Evolutionary conservation across 768 basidiomycete species (phyloP).

Genomic region (Piloderma croceum): DNA sequence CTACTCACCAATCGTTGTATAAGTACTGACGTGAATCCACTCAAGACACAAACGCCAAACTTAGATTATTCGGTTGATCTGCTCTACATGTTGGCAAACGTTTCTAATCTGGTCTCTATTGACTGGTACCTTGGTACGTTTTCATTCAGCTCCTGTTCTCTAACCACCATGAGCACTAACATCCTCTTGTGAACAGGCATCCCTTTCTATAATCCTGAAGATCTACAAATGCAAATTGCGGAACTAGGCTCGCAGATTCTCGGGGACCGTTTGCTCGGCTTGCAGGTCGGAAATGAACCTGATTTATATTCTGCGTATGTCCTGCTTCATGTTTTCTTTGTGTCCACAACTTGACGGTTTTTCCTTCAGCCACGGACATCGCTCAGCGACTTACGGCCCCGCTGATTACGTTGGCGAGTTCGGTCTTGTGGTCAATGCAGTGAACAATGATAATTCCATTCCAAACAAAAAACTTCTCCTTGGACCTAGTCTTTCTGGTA

Average conservation of each 20-base stretch:
- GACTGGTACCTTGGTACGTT: constrained; percentile 56
- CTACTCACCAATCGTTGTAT: constrained; percentile 4
- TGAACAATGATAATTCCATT: constrained; percentile 17
- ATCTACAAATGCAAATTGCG: constrained; percentile 28
- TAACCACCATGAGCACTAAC: background rate
- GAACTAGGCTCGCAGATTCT: constrained; percentile 34
- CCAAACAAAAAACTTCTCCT: constrained; percentile 29
- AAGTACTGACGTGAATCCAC: constrained; percentile 30
- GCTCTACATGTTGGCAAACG: constrained; percentile 57
- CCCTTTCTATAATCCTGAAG: constrained; percentile 60
- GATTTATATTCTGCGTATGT: constrained; percentile 38
- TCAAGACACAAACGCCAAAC: constrained; percentile 67
- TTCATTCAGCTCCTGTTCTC: no score
- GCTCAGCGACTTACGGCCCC: constrained; percentile 21
- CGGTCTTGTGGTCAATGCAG: constrained; percentile 16
- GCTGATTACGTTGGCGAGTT: constrained; percentile 25
- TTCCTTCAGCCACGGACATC: constrained; percentile 31
- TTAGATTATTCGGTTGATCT: constrained; percentile 60
- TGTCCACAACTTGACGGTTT: background rate
- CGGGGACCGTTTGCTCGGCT: constrained; percentile 38
- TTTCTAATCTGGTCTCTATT: constrained; percentile 53
- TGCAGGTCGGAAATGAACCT: constrained; percentile 58
- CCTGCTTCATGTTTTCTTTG: background rate
- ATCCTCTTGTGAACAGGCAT: constrained; percentile 33
- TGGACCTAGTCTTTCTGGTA: constrained; percentile 35